Evolutionary conservation across 2,329 filamentous ascomycete species (phyloP), one percentile per base, ranked within the genome.

Genomic region (Penicillium sp.): DNA sequence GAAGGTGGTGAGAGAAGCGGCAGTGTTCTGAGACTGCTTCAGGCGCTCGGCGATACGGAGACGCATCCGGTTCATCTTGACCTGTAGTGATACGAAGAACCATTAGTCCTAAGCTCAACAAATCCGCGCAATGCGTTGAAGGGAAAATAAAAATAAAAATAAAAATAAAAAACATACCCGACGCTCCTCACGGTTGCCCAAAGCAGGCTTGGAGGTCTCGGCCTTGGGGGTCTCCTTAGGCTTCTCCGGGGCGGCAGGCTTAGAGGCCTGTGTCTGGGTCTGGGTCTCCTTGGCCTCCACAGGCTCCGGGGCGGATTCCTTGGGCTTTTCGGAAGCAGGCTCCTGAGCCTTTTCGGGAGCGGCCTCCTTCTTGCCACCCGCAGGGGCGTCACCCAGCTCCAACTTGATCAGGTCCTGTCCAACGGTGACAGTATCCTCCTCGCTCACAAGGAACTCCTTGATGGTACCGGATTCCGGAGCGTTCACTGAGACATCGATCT

Each of bases 51-150:
- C 91, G 66, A 97, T 99, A 59, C 94, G 88, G 58, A 97, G 85
- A 63, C 94, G 92, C 94, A 99, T 99, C 63, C 94, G 91, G 82
- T 97, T 97, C 94, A 99, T 99, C 84, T 99, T 99, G 69, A 97
- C 91, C 90, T 94, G 15, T 43, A 49, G 49, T 14, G 6, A 49
- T 35, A 18, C 8, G 2, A 35, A 35, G 4, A 45, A 18, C 20
- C 26, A 14, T 49, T 18, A 46, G 31, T 26, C 6, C 6, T 5
- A 29, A 41, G 25, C 27, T 11, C 18, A 3, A 15, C 27, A 23
- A 7, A 20, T 35, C 3, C 18, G 7, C 6, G 9, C 12, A n/a
- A 22, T 15, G 14, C 25, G 57, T 12, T 18, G 0, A 14, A 6
- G n/a, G n/a, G n/a, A 14, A 31, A 31, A 31, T 14, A 31, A 25